Conservation (phyloP, 352 stramenopile genomes). For the Pythium folliculosum region DNA sequence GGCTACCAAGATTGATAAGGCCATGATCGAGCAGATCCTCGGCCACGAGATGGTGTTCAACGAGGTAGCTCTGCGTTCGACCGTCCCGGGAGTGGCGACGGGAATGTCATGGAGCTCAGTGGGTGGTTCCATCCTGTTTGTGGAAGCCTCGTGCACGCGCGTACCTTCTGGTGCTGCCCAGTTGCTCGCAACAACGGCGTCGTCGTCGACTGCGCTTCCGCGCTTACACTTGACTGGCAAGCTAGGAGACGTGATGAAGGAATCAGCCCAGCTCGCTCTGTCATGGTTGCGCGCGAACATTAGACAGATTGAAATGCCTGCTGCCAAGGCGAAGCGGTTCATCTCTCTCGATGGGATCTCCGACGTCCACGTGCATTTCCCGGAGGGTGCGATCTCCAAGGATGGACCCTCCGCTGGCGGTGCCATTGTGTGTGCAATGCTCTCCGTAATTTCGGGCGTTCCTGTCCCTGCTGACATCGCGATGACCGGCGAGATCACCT, state of each 20-base stretch:
- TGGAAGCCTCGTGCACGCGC: constrained; percentile 79
- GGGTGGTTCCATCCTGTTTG: constrained; percentile 83
- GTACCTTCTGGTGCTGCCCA: constrained; percentile 33
- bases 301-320: constrained; percentile 51
- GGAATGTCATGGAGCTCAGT: constrained; percentile 85
- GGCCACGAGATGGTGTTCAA: constrained; percentile 74
- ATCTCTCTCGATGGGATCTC: constrained; percentile 59
- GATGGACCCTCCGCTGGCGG: constrained; percentile 87
- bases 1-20: constrained; percentile 47
- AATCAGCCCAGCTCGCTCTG: constrained; percentile 83
- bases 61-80: constrained; percentile 69
- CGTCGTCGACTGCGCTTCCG: constrained; percentile 32
- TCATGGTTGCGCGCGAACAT: constrained; percentile 79
- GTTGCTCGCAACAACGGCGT: constrained; percentile 27
- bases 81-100: constrained; percentile 68
- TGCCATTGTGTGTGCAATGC: constrained; percentile 83
- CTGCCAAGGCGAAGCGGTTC: constrained; percentile 12
- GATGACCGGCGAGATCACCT: constrained; percentile 89
- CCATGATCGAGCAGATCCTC: constrained; percentile 59
- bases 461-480: constrained; percentile 77
- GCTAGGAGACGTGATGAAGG: constrained; percentile 89
- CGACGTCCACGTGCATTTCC: constrained; percentile 89
- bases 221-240: constrained; percentile 71
- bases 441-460: constrained; percentile 71
- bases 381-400: constrained; percentile 88